Base-by-base conservation (phyloP, 73 alveolate genomes). In the Paramecium sonneborni region DNA sequence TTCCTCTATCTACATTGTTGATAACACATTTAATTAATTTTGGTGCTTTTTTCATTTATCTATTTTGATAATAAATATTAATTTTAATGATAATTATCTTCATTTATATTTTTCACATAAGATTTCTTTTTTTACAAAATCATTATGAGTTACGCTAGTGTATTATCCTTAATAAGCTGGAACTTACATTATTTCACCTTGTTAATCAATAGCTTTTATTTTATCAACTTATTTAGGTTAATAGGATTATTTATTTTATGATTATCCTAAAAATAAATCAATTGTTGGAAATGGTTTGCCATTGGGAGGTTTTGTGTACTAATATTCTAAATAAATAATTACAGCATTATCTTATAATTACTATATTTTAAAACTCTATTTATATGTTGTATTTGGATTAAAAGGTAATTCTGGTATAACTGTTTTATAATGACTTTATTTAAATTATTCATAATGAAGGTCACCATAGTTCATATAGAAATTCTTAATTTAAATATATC, bases 351-450 rank as follows among this genome's bases (percentile, higher is more conserved):
- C 44, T 79, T 39, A 43, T 32, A 41, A 79, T 39, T 39, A 26
- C 55, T 39, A 46, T 0, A 23, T 20, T 24, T 34, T 79, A 37
- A 43, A 79, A n/a, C 55, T 79, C 18, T 39, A 9, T 38, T 26
- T 24, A 43, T 79, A 79, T n/a, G 90, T 79, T 79, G 90, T 79
- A 79, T 79, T 79, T 1, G 90, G 48, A 23, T 30, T 79, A 24
- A 79, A 79, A 3, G 90, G 90, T 12, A 79, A 46, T 26, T 79
- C 90, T 14, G 69, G 69, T 11, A 79, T 79, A 1, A 79, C 90
- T 5, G 90, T 79, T 76, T 46, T 79, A 46, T 79, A 79, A 46
- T 79, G 90, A 41, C 90, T 39, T 79, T 79, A 79, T 24, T 79
- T 79, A n/a, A 79, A 79, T 79, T 79, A 18, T 34, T 79, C 76